These are phyloP conservation scores for Apiospora rasikravindrae DNA, from an alignment of 2,329 filamentous ascomycete genomes.

Conservation along the genomic window DNA sequence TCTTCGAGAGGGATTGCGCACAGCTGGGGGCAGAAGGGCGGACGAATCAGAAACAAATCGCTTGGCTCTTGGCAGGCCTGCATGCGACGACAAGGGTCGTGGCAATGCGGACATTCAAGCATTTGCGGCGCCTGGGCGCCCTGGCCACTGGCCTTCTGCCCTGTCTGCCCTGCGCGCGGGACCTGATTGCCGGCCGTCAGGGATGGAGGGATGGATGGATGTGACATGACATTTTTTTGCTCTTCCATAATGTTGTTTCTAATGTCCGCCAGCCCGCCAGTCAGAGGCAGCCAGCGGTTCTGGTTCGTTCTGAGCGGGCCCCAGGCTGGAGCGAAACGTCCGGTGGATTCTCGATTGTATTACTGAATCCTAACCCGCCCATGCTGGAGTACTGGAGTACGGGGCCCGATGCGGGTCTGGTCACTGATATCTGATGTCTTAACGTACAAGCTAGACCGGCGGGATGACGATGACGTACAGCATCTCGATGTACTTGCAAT, in stretches of 20 bases:
- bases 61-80: conserved; percentile 10
- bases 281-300: not conserved
- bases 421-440: conserved; percentile 10
- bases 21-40: not conserved
- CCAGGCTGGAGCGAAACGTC: conserved; percentile 10
- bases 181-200: not conserved
- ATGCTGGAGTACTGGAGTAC: not conserved
- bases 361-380: not conserved
- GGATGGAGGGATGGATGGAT: not conserved
- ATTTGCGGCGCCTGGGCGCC: conserved; percentile 4
- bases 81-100: conserved; percentile 9
- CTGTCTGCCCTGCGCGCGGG: conserved; percentile 2
- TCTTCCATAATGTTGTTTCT: not conserved
- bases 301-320: not conserved
- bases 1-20: not conserved
- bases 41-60: conserved; percentile 2
- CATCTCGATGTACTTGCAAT: conserved; percentile 13
- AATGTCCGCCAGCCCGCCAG: not conserved
- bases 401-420: not conserved
- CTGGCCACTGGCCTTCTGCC: not conserved
- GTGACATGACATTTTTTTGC: not conserved
- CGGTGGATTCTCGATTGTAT: not conserved
- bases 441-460: not conserved
- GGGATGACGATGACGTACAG: conserved; percentile 12
- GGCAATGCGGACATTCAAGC: conserved; percentile 14